Percentiles rank a stretch among this genome's conserved stretches.
Evolutionary conservation across 2,329 filamentous ascomycete genomes (phyloP).

Genomic region (Hypoxylon sp.): DNA sequence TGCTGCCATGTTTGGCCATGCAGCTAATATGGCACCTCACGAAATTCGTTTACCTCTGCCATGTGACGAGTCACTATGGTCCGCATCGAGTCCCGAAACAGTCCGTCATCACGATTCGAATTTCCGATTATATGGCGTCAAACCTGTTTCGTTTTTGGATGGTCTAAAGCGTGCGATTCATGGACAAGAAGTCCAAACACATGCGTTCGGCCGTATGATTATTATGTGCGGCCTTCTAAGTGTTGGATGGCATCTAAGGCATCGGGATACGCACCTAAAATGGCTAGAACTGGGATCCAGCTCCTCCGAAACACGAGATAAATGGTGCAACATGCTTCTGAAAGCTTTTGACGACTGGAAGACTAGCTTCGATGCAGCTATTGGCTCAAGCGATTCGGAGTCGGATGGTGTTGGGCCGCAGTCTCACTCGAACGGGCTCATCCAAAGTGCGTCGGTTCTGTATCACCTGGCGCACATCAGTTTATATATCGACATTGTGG

Average conservation of each 20-base stretch:
- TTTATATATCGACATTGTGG: conserved; percentile 86
- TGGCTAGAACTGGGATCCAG: conserved; percentile 74
- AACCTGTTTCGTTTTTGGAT: conserved; percentile 82
- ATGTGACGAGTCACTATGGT: conserved; percentile 88
- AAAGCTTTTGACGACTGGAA: conserved; percentile 89
- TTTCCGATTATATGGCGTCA: conserved; percentile 79
- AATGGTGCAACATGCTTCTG: conserved; percentile 80
- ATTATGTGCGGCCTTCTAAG: conserved; percentile 91
- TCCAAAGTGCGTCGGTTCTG: conserved; percentile 80
- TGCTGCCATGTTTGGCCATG: conserved; percentile 91
- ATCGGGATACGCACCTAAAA: conserved; percentile 83
- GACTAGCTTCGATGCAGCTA: conserved; percentile 78
- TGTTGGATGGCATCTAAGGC: conserved; percentile 90
- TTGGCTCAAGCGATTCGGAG: conserved; percentile 54
- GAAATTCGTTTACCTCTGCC: conserved; percentile 87
- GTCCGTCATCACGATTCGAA: conserved; percentile 80
- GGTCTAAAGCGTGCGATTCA: conserved; percentile 85
- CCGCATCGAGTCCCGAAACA: conserved; percentile 77
- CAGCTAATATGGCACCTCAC: conserved; percentile 88
- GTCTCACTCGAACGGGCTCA: conserved; percentile 66
- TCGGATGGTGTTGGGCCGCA: conserved; percentile 56
- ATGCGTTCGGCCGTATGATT: conserved; percentile 87
- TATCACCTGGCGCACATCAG: conserved; percentile 91
- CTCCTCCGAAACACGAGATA: conserved; percentile 70
- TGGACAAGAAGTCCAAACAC: conserved; percentile 81